A percentile compares a stretch with the other conserved stretches of the same genome.
phyloP scores from a whole-genome alignment of 1,284 basidiomycete species.

The Moesziomyces globuligerus region DNA sequence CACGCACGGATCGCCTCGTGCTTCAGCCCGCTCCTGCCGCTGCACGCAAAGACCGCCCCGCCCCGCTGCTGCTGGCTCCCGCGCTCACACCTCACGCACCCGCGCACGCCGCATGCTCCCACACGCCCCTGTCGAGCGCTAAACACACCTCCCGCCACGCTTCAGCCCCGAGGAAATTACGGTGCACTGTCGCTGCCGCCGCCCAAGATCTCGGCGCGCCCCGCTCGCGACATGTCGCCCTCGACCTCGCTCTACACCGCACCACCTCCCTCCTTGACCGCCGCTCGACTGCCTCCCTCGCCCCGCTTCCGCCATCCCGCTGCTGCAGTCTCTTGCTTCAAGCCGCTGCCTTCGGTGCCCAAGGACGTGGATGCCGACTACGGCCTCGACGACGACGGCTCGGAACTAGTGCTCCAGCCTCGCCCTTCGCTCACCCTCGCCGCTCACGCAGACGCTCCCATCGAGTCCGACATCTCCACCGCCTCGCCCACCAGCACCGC shows the following conservation, averaged over 20 bases:
- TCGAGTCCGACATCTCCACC: slow-evolving; percentile 39
- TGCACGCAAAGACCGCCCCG: too few species aligned
- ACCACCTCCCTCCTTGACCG: background rate
- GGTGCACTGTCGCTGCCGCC: too few species aligned
- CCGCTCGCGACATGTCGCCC: too few species aligned
- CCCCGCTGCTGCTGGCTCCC: too few species aligned
- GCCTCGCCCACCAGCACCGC: slow-evolving; percentile 24
- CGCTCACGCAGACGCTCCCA: slow-evolving; percentile 11
- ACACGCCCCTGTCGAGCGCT: too few species aligned
- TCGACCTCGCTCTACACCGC: background rate
- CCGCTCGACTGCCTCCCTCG: background rate
- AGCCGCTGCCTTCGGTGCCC: slow-evolving; percentile 29
- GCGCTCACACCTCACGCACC: too few species aligned
- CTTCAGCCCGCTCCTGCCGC: too few species aligned
- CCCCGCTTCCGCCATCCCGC: background rate
- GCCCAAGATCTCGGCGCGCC: too few species aligned
- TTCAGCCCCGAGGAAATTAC: too few species aligned
- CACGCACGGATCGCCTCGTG: too few species aligned
- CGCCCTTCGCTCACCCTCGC: background rate
- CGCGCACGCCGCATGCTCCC: too few species aligned
- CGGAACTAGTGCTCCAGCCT: slow-evolving; percentile 12
- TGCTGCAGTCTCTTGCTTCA: background rate
- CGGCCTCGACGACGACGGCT: slow-evolving; percentile 8
- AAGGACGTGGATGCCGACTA: slow-evolving; percentile 32
- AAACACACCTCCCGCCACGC: too few species aligned